Conservation (phyloP, 1,284 basidiomycete species). For the Ustilago nuda region DNA sequence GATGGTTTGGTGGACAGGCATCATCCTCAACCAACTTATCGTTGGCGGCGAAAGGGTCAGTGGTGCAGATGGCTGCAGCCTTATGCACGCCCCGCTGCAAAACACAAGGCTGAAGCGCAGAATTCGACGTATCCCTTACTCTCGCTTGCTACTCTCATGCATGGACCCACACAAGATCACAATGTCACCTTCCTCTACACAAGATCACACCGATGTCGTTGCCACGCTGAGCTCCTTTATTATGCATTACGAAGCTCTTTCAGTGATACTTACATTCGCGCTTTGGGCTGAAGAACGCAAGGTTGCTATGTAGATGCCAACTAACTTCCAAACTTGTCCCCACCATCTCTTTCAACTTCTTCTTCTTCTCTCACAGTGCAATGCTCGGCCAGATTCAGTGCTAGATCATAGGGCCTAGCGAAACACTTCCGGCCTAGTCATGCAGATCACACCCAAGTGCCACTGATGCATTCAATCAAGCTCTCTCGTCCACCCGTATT, state of each 20-base stretch:
- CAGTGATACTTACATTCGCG: not conserved
- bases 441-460: not conserved
- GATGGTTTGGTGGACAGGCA: too few relatives aligned
- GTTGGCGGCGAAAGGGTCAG: too few relatives aligned
- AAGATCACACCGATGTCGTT: slow-evolving; percentile 22
- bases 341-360: not conserved
- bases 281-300: not conserved
- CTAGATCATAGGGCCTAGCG: not conserved
- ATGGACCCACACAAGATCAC: slow-evolving; percentile 2
- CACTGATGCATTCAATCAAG: slow-evolving; percentile 5
- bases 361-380: not conserved
- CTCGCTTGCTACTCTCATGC: not conserved
- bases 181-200: slow-evolving; percentile 12
- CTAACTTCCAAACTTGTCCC: not conserved
- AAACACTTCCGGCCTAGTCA: not conserved
- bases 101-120: slow-evolving; percentile 9
- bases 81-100: slow-evolving; percentile 13
- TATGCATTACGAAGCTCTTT: not conserved
- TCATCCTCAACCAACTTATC: too few relatives aligned
- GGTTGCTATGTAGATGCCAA: not conserved
- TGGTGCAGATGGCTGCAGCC: slow-evolving; percentile 2
- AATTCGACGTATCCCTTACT: slow-evolving; percentile 6
- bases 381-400: not conserved
- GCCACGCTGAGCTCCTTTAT: not conserved
- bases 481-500: not conserved